Base-by-base conservation (phyloP, 2,329 filamentous ascomycete species). In the Ascochyta rabiei region DNA sequence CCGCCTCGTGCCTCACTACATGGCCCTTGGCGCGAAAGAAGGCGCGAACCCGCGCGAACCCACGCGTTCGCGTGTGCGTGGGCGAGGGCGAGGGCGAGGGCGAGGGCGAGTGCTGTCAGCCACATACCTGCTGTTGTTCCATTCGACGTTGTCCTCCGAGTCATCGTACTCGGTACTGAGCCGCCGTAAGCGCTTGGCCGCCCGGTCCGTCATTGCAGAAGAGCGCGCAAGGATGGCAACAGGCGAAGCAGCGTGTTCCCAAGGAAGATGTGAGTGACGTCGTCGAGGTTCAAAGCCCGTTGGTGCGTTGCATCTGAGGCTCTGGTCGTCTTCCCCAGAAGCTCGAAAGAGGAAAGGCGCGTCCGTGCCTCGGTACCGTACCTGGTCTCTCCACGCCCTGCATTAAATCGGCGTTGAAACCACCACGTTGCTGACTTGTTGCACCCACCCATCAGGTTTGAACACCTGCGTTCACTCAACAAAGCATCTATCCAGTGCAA, bases 131-230 rank as follows among this genome's bases (percentile, higher is more conserved):
- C 56, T 67, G 61, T 60, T 67, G 35, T 55, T 60, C 64, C 65
- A 59, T 60, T 68, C 52, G 46, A 45, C 26, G 23, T 42, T 55
- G 59, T 69, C 59, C 53, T 56, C 49, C 67, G 64, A 69, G 38
- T 73, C 71, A 53, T 76, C 72, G 61, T 74, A 62, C 56, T 77
- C 76, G 61, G 70, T 74, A 68, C 71, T 77, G 59, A 74, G 64
- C 50, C 75, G 74, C 51, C 74, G 72, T 64, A 72, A 67, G 56
- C 75, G 75, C 69, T 76, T 77, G 19, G 67, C 65, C 23, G 73
- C 67, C 16, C 69, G 62, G 41, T 72, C 70, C 31, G 66, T 55
- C 71, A 72, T 74, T 23, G 24, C 34, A 30, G 19, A 5, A 41
- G 28, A n/a, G 30, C 46, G 40, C 28, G 40, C 45, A 13, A 37